Percentiles rank a stretch among this genome's conserved stretches.
Conservation (phyloP, 495 filamentous ascomycete species). For the Pyronema domesticum region DNA sequence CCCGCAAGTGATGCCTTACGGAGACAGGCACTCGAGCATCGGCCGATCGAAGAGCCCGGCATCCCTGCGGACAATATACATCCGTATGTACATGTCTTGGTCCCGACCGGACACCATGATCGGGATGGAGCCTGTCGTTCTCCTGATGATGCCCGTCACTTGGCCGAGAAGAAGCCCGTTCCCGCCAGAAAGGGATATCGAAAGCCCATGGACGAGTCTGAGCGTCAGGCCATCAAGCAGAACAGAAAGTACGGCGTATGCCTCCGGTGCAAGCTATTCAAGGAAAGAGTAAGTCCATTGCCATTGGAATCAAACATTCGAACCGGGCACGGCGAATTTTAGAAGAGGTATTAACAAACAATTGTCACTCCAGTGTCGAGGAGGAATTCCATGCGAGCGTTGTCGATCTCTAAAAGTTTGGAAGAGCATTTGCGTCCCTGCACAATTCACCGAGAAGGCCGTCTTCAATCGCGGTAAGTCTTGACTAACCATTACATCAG, state of each 20-base stretch:
- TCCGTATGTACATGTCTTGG: too few relatives aligned
- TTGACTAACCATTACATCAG: background rate
- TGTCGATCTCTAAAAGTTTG: slow-evolving; percentile 20
- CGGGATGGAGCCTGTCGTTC: background rate
- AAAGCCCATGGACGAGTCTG: slow-evolving; percentile 17
- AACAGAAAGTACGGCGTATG: slow-evolving; percentile 23
- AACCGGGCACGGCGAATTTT: background rate
- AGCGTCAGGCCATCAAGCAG: slow-evolving; percentile 21
- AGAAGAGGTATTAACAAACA: background rate
- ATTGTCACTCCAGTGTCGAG: slow-evolving; percentile 14
- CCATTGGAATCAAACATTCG: background rate
- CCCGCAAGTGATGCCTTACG: background rate
- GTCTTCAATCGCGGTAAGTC: slow-evolving; percentile 20
- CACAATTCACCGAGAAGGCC: slow-evolving; percentile 20
- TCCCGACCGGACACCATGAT: too few relatives aligned
- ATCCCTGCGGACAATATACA: slow-evolving; percentile 2
- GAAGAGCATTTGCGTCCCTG: slow-evolving; percentile 22
- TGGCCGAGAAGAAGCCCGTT: background rate
- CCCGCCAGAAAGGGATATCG: background rate
- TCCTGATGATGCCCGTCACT: background rate
- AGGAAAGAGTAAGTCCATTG: slow-evolving; percentile 18
- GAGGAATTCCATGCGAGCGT: slow-evolving; percentile 22
- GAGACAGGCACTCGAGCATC: background rate
- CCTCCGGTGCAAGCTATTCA: slow-evolving; percentile 23
- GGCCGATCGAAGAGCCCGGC: slow-evolving; percentile 6